These are phyloP conservation scores for Vitis rotundifolia DNA, from an alignment of 164 flowering plant genomes.

Conservation along the genomic window DNA sequence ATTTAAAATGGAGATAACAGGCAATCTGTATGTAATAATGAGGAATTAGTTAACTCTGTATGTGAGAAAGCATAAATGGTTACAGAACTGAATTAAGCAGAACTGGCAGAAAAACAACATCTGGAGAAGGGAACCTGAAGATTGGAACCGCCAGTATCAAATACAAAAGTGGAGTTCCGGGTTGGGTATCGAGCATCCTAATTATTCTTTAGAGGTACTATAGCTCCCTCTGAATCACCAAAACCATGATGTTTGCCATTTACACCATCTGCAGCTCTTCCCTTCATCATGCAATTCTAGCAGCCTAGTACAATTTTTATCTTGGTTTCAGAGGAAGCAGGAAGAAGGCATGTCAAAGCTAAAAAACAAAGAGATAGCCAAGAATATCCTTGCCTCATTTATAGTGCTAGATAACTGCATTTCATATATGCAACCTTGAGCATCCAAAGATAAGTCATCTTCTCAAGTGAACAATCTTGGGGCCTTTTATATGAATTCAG, in stretches of 20 bases:
- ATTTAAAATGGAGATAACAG: conserved; percentile 52
- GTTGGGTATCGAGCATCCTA: conserved; percentile 87
- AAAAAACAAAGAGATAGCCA: too few relatives aligned
- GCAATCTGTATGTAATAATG: conserved; percentile 34
- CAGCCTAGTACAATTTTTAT: neutral
- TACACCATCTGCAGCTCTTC: neutral
- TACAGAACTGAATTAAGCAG: neutral
- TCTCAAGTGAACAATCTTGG: too few relatives aligned
- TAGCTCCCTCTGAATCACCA: too few relatives aligned
- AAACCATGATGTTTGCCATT: conserved; percentile 10
- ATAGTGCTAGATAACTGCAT: too few relatives aligned
- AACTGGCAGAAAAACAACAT: conserved; percentile 62
- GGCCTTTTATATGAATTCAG: too few relatives aligned
- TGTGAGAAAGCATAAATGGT: too few relatives aligned
- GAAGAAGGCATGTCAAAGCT: too few relatives aligned
- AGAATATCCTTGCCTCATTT: too few relatives aligned
- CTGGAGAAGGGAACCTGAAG: conserved; percentile 82
- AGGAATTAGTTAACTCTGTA: neutral
- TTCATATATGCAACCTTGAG: too few relatives aligned
- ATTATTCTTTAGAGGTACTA: conserved; percentile 45
- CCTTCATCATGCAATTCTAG: too few relatives aligned
- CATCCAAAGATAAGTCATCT: too few relatives aligned
- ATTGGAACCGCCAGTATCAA: conserved; percentile 86
- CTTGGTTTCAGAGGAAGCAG: conserved; percentile 26
- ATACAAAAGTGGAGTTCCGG: conserved; percentile 76